Evolutionary conservation across 805 yeast species (phyloP), one percentile per base, ranked within the genome.

Genomic region (Cephaloascus albidus): DNA sequence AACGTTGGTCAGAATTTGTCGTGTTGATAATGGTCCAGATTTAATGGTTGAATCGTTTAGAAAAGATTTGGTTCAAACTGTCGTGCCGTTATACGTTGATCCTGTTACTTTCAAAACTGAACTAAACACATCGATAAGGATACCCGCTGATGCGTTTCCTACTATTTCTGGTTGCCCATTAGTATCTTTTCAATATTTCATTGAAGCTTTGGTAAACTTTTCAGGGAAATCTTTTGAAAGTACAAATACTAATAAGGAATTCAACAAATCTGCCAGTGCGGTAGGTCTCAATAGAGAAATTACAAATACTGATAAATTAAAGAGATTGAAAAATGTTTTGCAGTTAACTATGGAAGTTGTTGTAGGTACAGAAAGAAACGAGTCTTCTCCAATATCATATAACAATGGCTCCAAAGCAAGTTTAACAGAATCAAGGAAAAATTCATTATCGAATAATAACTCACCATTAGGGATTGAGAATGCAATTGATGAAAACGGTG

Each of bases 61-160:
- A 41, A 88, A 88, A 54, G 97, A 88, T 54, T 62, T 88, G 4
- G 74, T 81, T 30, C 97, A 88, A 58, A 71, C 75, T 28, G 73
- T 86, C 1, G 69, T 82, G 1, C 95, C 96, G 1, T 60, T 88
- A 10, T 81, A 77, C 45, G 76, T 86, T n/a, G 89, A 86, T 53
- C 86, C 89, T 1, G 62, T 52, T 12, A 70, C 82, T 1, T 62
- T 77, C 32, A 58, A 68, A 15, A 69, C 79, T 33, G 79, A 74
- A 27, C 66, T 81, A 8, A 74, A 74, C 26, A 76, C 89, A 0
- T 72, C 75, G 33, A 58, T 88, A 17, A 67, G 79, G 44, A 79
- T 88, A 0, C 96, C 97, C 0, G 75, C 83, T 1, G 96, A 88
- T 49, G 79, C 85, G 1, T 86, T 88, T 53, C 94, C 96, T 1